Evolutionary conservation across 169 alveolate genomes (phyloP).

Genomic region (Plasmodium gaboni): DNA sequence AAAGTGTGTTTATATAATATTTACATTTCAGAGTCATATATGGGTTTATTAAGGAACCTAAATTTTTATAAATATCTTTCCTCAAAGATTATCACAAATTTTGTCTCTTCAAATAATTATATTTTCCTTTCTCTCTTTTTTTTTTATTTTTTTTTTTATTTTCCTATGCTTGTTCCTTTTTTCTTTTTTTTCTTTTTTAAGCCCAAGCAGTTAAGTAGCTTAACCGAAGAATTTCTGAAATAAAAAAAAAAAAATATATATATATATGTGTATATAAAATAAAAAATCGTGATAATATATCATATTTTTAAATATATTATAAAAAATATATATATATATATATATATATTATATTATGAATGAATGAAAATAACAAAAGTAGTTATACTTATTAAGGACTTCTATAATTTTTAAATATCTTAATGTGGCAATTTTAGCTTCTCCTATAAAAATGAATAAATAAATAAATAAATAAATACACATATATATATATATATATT

Average conservation of each 20-base stretch:
- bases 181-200: slow-evolving; percentile 62
- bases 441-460: slow-evolving; percentile 36
- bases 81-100: no score
- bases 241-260: slow-evolving; percentile 5
- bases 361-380: slow-evolving; percentile 1
- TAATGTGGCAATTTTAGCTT: slow-evolving; percentile 74
- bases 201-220: slow-evolving; percentile 50
- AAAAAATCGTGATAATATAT: background rate
- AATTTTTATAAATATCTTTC: no score
- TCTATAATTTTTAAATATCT: slow-evolving; percentile 74
- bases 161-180: slow-evolving; percentile 33
- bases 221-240: slow-evolving; percentile 65
- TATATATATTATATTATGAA: background rate
- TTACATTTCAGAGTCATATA: no score
- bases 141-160: slow-evolving; percentile 6
- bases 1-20: no score
- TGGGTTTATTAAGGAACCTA: no score
- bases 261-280: background rate
- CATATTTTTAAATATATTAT: background rate
- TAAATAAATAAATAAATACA: background rate
- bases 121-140: background rate
- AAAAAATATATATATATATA: background rate
- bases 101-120: no score
- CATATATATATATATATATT: background rate
- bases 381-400: slow-evolving; percentile 59